phyloP scores from a whole-genome alignment of 371 early-diverging fungal genomes.

The Smittium culicis region DNA sequence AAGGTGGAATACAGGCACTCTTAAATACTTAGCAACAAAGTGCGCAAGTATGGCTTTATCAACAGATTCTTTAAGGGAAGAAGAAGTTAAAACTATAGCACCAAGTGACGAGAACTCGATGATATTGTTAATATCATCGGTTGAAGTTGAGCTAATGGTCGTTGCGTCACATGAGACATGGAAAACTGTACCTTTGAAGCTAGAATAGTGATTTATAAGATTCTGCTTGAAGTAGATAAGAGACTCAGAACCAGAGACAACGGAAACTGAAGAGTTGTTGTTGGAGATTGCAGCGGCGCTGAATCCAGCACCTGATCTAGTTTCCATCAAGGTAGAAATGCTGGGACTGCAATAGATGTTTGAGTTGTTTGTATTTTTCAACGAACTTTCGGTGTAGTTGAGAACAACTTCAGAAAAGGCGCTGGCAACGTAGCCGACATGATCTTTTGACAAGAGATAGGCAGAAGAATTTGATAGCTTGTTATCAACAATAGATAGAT shows the following conservation, averaged over 20 bases:
- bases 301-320: slow-evolving; percentile 63
- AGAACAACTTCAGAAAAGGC: neutral
- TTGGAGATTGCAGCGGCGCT: slow-evolving; percentile 65
- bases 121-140: slow-evolving; percentile 45
- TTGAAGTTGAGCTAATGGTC: slow-evolving; percentile 38
- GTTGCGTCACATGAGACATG: slow-evolving; percentile 61
- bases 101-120: slow-evolving; percentile 54
- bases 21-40: slow-evolving; percentile 38
- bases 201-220: slow-evolving; percentile 49
- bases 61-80: slow-evolving; percentile 62
- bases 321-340: slow-evolving; percentile 37
- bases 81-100: slow-evolving; percentile 48
- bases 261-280: slow-evolving; percentile 36
- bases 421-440: too few relatives aligned
- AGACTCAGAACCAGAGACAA: slow-evolving; percentile 57
- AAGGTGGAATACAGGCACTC: slow-evolving; percentile 57
- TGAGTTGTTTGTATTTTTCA: neutral
- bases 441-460: too few relatives aligned
- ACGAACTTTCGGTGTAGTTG: neutral
- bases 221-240: slow-evolving; percentile 68
- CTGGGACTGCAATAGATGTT: neutral
- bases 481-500: too few relatives aligned
- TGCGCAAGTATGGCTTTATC: slow-evolving; percentile 59
- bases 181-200: slow-evolving; percentile 54
- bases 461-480: too few relatives aligned